These are phyloP conservation scores for Gymnopilus junonius DNA, from an alignment of 768 basidiomycete species.

Conservation along the genomic window DNA sequence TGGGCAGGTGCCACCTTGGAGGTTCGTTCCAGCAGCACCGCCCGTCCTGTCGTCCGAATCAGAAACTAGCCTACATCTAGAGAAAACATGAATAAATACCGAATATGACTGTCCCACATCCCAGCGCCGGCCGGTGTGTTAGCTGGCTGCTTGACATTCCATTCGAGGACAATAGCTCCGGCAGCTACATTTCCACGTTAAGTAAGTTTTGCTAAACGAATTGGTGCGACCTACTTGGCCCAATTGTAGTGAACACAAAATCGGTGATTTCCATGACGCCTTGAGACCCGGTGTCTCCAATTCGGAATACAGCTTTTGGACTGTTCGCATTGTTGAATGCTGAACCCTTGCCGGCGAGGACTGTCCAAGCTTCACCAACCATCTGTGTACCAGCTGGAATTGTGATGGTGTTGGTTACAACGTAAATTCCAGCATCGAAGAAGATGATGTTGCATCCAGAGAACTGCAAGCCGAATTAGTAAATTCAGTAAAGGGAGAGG, in stretches of 20 bases:
- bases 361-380: slow-evolving; percentile 66
- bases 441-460: slow-evolving; percentile 80
- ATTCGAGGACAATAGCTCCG: slow-evolving; percentile 58
- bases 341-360: slow-evolving; percentile 53
- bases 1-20: slow-evolving; percentile 51
- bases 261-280: slow-evolving; percentile 68
- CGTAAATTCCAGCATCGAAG: slow-evolving; percentile 72
- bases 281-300: slow-evolving; percentile 52
- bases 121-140: slow-evolving; percentile 56
- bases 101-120: slow-evolving; percentile 59
- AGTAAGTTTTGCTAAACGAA: neutral
- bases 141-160: slow-evolving; percentile 61
- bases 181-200: neutral
- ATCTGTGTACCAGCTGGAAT: slow-evolving; percentile 63
- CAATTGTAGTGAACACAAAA: slow-evolving; percentile 63
- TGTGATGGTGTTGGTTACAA: slow-evolving; percentile 56
- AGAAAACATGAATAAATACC: slow-evolving; percentile 1
- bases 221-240: slow-evolving; percentile 40
- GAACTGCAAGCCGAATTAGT: slow-evolving; percentile 49
- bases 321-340: slow-evolving; percentile 48
- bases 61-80: slow-evolving; percentile 19
- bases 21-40: slow-evolving; percentile 54
- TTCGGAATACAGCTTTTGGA: slow-evolving; percentile 52
- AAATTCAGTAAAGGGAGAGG: neutral
- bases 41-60: neutral